Percentiles rank a stretch among this genome's conserved stretches.
These are phyloP conservation scores for Pyronema omphalodes DNA, from an alignment of 495 filamentous ascomycete genomes.

Conservation along the genomic window DNA sequence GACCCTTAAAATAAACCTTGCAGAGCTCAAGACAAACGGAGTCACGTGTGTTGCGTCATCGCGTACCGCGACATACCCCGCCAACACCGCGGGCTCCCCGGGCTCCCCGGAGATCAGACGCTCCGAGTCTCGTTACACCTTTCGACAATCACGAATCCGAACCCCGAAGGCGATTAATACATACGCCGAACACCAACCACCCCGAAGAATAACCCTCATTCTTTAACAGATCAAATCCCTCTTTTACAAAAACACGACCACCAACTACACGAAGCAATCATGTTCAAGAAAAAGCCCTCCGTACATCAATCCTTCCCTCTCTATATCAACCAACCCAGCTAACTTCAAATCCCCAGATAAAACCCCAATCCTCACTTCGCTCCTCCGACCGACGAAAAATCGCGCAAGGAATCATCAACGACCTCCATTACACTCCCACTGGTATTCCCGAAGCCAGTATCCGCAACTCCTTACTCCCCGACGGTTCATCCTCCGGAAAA, in stretches of 20 bases:
- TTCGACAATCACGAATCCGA: no score
- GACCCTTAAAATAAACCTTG: no score
- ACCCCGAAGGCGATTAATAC: no score
- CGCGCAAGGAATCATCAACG: constrained; percentile 49
- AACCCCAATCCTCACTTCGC: constrained; percentile 47
- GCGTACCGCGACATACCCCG: no score
- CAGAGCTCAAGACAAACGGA: no score
- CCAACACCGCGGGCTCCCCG: no score
- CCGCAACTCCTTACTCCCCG: constrained; percentile 45
- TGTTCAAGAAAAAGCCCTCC: constrained; percentile 71
- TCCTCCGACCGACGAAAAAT: constrained; percentile 55
- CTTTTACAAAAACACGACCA: background rate
- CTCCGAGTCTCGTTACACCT: no score
- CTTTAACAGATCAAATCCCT: no score
- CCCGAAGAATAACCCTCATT: no score
- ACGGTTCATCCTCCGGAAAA: constrained; percentile 42
- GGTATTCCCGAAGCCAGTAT: constrained; percentile 27
- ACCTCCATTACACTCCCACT: constrained; percentile 37
- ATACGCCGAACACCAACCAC: no score
- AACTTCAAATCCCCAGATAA: constrained; percentile 33
- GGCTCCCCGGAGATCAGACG: no score
- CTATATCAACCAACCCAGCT: constrained; percentile 19
- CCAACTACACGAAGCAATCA: constrained; percentile 18
- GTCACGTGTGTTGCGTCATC: no score
- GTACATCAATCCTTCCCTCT: constrained; percentile 29